Evolutionary conservation across 495 filamentous ascomycete species (phyloP).

Genomic region (Penicillium cataractarum): DNA sequence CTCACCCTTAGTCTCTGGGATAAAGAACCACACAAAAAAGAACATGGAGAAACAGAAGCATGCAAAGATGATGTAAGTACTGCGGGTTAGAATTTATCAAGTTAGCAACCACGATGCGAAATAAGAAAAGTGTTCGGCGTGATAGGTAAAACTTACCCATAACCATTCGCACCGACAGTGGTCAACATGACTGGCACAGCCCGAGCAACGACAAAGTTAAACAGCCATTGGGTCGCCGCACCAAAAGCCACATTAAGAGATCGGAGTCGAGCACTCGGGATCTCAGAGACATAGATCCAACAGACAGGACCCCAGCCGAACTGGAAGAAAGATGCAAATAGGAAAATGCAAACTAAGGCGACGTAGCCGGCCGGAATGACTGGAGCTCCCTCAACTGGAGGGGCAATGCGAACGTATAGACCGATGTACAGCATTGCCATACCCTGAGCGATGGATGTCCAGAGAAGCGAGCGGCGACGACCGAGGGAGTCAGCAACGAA

Average conservation of each 20-base stretch:
- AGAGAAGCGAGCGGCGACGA: constrained; percentile 69
- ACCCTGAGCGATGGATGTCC: constrained; percentile 71
- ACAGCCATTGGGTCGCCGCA: constrained; percentile 64
- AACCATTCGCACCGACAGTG: constrained; percentile 64
- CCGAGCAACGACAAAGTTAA: constrained; percentile 45
- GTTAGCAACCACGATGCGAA: constrained; percentile 43
- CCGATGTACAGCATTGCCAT: constrained; percentile 81
- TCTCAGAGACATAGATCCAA: constrained; percentile 78
- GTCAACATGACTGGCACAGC: constrained; percentile 50
- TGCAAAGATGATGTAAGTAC: constrained; percentile 46
- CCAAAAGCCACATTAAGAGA: constrained; percentile 69
- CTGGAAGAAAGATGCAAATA: constrained; percentile 77
- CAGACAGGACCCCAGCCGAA: constrained; percentile 80
- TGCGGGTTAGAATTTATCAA: background rate
- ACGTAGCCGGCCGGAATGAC: constrained; percentile 66
- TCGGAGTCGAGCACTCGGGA: constrained; percentile 69
- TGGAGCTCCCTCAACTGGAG: constrained; percentile 53
- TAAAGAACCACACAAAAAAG: constrained; percentile 70
- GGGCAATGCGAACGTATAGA: constrained; percentile 73
- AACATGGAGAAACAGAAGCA: constrained; percentile 69
- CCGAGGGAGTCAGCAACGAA: constrained; percentile 76
- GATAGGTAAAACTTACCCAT: constrained; percentile 55
- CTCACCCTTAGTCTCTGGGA: constrained; percentile 73
- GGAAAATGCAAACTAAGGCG: constrained; percentile 70
- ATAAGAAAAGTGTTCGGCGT: too few species aligned